These are phyloP conservation scores for Tricholoma hemisulphureum DNA, from an alignment of 768 basidiomycete species.

Conservation along the genomic window DNA sequence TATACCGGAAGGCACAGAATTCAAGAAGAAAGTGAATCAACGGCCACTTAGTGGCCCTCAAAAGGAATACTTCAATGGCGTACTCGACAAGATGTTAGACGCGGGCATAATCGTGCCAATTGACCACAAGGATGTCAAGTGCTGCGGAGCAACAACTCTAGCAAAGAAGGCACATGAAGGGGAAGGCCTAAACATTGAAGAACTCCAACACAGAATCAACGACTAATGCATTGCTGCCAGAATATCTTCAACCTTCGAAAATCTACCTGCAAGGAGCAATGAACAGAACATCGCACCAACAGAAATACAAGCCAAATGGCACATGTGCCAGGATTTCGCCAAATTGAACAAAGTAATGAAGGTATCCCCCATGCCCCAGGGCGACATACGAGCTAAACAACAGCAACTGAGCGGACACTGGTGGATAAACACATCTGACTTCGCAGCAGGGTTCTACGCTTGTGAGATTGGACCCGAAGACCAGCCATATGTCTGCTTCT, in stretches of 20 bases:
- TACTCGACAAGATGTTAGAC: background rate
- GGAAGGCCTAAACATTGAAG: conserved; percentile 28
- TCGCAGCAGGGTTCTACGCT: too few species aligned
- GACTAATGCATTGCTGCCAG: conserved; percentile 29
- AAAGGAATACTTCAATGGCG: background rate
- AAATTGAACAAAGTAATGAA: too few species aligned
- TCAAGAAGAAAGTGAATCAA: background rate
- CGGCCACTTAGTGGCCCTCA: background rate
- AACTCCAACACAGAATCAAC: conserved; percentile 34
- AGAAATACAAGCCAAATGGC: too few species aligned
- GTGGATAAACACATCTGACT: conserved; percentile 36
- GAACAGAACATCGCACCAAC: too few species aligned
- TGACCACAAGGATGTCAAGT: conserved; percentile 32
- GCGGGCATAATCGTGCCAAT: background rate
- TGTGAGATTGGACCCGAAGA: too few species aligned
- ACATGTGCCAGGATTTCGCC: too few species aligned
- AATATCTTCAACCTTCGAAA: too few species aligned
- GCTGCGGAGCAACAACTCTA: conserved; percentile 32
- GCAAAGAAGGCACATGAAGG: conserved; percentile 36
- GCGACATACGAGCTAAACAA: too few species aligned
- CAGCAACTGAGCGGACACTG: conserved; percentile 32
- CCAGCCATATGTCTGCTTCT: too few species aligned
- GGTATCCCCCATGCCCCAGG: too few species aligned
- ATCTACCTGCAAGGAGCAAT: too few species aligned
- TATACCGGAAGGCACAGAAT: background rate